phyloP scores from a whole-genome alignment of 2,329 filamentous ascomycete species.

The Pseudonectria foliicola region DNA sequence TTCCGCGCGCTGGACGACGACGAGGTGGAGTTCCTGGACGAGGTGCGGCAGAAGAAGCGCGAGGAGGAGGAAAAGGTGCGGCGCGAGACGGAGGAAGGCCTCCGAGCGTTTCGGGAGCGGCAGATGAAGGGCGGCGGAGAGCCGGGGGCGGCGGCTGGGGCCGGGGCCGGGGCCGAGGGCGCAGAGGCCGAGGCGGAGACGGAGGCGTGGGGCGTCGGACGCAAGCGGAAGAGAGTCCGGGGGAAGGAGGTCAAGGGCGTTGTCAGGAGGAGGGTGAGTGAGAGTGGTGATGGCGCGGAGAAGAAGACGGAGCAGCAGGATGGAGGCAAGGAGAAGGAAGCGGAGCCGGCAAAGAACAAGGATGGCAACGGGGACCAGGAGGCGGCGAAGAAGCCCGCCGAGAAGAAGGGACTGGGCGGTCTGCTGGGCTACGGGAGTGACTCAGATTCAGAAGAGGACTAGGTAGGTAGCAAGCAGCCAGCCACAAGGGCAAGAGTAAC shows the following conservation, averaged over 20 bases:
- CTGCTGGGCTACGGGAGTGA: constrained; percentile 46
- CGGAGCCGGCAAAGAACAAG: constrained; percentile 8
- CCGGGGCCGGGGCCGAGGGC: constrained; percentile 17
- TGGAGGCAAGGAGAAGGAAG: constrained; percentile 8
- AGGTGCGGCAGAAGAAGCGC: constrained; percentile 42
- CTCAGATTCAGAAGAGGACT: constrained; percentile 33
- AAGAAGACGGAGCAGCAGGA: constrained; percentile 9
- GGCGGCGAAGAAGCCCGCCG: constrained; percentile 4
- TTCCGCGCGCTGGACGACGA: constrained; percentile 72
- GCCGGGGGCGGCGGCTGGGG: constrained; percentile 13
- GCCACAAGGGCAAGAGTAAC: too few relatives aligned
- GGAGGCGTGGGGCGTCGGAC: constrained; percentile 29
- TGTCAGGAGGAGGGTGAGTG: constrained; percentile 21
- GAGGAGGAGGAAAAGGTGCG: constrained; percentile 47
- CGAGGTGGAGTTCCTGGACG: constrained; percentile 68
- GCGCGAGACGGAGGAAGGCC: constrained; percentile 49
- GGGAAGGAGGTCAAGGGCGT: constrained; percentile 30
- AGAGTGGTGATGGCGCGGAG: constrained; percentile 6
- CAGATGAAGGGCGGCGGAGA: constrained; percentile 30
- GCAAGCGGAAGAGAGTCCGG: constrained; percentile 31
- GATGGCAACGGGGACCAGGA: constrained; percentile 2
- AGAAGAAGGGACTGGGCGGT: constrained; percentile 24
- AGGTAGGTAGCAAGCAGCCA: background rate
- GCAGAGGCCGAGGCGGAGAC: constrained; percentile 13
- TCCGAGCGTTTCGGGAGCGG: constrained; percentile 48